Evolutionary conservation across 306 rosid genomes (phyloP), one percentile per base, ranked within the genome.

Genomic region (Hylodesmum podocarpum): DNA sequence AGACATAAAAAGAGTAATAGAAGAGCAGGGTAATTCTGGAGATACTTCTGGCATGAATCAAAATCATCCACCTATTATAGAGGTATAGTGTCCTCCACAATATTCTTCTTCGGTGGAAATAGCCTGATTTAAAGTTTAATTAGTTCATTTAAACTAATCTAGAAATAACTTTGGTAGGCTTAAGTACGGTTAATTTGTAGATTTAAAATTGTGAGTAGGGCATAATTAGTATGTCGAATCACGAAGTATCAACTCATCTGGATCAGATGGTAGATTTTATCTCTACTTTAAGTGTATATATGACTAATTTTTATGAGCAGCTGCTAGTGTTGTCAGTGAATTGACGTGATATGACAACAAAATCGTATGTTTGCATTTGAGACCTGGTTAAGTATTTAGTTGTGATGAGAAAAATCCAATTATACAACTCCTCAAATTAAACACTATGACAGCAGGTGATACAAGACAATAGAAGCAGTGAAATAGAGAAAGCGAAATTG

Each of bases 41-140:
- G 80, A 86, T 76, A 31, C 19, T 46, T 21, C 14, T 46, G 71
- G 78, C 43, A 8, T 37, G 18, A 15, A 57, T 66, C 58, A 33
- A 81, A 83, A 88, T 55, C 96, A 85, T 77, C 75, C 85, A 40
- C 68, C 89, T 33, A 43, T 82, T 7, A 39, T 88, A 34, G 85
- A 91, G 93, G 96, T 90, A 71, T 8, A 14, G 14, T 59, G 24
- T 70, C 28, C 12, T 37, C 27, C 25, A 78, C 21, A 28, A 47
- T 63, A n/a, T 28, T 75, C 12, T 24, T 27, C 2, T n/a, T 6
- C 33, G 27, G 22, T 24, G 4, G 19, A 62, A 29, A 36, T 49
- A 19, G 37, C 36, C 19, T 57, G 39, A 27, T 57, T 78, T 58
- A 8, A 29, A 44, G 47, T 29, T 51, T 8, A 76, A 1, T 34